Evolutionary conservation across 345 rosid genomes (phyloP).

Genomic region (Murraya paniculata): DNA sequence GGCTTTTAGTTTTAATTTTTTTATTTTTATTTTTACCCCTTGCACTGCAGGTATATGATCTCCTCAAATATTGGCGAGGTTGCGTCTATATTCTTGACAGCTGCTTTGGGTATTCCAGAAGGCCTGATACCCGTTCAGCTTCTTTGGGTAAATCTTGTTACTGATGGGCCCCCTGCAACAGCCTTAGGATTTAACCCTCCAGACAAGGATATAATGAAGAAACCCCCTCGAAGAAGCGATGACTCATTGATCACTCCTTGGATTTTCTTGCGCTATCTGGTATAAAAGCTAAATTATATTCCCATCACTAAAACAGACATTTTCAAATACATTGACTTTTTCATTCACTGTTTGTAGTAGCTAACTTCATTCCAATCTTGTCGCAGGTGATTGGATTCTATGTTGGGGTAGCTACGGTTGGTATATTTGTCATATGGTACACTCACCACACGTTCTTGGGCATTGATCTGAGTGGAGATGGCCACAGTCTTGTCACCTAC

Average conservation of each 20-base stretch:
- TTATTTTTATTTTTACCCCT: not conserved
- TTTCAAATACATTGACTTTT: not conserved
- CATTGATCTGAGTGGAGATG: slow-evolving; percentile 88
- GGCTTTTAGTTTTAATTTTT: not conserved
- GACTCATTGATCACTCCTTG: slow-evolving; percentile 90
- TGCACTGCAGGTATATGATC: slow-evolving; percentile 83
- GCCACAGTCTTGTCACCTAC: slow-evolving; percentile 82
- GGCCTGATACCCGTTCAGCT: slow-evolving; percentile 99
- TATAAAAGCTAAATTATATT: slow-evolving; percentile 14
- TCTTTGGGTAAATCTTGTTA: slow-evolving; percentile 98
- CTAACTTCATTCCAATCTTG: not conserved
- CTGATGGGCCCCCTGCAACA: slow-evolving; percentile 99
- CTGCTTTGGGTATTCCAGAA: slow-evolving; percentile 98
- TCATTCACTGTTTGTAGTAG: not conserved
- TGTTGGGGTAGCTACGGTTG: slow-evolving; percentile 92
- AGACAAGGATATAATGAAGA: slow-evolving; percentile 88
- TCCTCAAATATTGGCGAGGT: slow-evolving; percentile 99
- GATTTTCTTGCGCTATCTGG: slow-evolving; percentile 98
- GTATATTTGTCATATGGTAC: slow-evolving; percentile 92
- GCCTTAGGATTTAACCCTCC: slow-evolving; percentile 98
- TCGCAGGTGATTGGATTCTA: slow-evolving; percentile 87
- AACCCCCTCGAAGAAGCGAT: slow-evolving; percentile 89
- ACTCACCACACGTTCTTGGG: slow-evolving; percentile 68
- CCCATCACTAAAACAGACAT: not conserved
- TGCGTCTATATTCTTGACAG: slow-evolving; percentile 88